Conservation (phyloP, 495 filamentous ascomycete genomes). For the Talaromyces wortmannii region DNA sequence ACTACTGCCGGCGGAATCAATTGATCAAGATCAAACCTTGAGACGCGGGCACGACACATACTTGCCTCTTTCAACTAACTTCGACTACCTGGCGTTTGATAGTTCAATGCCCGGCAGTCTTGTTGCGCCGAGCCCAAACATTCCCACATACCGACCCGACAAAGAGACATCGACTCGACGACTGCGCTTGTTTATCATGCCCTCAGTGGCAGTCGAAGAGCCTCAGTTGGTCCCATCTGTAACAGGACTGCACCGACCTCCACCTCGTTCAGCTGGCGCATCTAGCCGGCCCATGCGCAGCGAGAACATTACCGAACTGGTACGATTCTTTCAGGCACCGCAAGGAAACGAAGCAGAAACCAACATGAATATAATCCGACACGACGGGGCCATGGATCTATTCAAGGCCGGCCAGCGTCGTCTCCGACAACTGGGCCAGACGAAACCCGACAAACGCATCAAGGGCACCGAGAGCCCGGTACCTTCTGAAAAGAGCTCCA, state of each 20-base stretch:
- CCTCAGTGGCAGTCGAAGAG: constrained; percentile 15
- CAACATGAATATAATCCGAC: constrained; percentile 2
- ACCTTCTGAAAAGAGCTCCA: neutral
- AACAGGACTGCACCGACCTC: constrained; percentile 11
- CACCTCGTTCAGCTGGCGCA: constrained; percentile 5
- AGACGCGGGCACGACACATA: too few species aligned
- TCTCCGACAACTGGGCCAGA: constrained; percentile 28
- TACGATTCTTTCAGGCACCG: constrained; percentile 31
- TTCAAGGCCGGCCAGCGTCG: constrained; percentile 36
- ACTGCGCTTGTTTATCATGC: constrained; percentile 23
- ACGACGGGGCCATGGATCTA: constrained; percentile 16
- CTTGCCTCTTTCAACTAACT: neutral
- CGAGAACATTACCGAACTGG: constrained; percentile 29
- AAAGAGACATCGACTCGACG: constrained; percentile 15
- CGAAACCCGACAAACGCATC: constrained; percentile 19
- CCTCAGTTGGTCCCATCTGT: constrained; percentile 6
- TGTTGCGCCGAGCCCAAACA: constrained; percentile 34
- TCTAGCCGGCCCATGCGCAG: constrained; percentile 14
- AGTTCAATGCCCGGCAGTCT: constrained; percentile 7
- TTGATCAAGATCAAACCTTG: too few species aligned
- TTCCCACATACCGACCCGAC: constrained; percentile 28
- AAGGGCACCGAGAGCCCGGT: neutral
- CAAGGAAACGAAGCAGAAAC: constrained; percentile 7
- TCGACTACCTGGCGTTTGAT: neutral
- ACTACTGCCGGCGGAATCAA: too few species aligned